These are phyloP conservation scores for Trypethelium eluteriae DNA, from an alignment of 495 filamentous ascomycete genomes.

Conservation along the genomic window DNA sequence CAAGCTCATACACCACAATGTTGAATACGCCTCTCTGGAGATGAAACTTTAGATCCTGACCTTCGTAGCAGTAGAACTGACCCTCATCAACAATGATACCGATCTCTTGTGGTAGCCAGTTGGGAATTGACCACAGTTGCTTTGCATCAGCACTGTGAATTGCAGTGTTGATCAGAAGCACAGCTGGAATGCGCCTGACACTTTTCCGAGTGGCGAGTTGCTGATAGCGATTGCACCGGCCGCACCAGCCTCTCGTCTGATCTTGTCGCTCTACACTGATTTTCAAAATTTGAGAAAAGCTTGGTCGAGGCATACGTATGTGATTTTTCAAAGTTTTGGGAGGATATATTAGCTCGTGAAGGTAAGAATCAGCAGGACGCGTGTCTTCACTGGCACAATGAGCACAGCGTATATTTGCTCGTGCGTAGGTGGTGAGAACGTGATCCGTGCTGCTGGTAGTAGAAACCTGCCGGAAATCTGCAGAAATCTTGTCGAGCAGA, in stretches of 20 bases:
- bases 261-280: conserved; percentile 79
- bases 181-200: conserved; percentile 67
- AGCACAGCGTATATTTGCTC: conserved; percentile 64
- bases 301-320: conserved; percentile 41
- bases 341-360: conserved; percentile 84
- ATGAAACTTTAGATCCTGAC: conserved; percentile 69
- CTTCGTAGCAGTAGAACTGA: conserved; percentile 84
- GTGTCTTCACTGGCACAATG: conserved; percentile 73
- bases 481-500: conserved; percentile 60
- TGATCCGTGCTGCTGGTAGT: conserved; percentile 55
- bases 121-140: conserved; percentile 75
- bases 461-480: conserved; percentile 58
- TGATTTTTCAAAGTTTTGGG: conserved; percentile 32
- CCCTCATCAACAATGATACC: conserved; percentile 75
- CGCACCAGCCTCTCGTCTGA: conserved; percentile 81
- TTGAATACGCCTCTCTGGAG: conserved; percentile 54
- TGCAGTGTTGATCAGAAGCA: conserved; percentile 77
- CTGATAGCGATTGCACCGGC: conserved; percentile 77
- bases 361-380: conserved; percentile 57
- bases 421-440: conserved; percentile 48
- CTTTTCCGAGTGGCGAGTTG: conserved; percentile 69
- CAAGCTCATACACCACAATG: conserved; percentile 79
- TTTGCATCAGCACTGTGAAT: conserved; percentile 61
- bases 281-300: conserved; percentile 77
- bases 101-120: conserved; percentile 87